A percentile compares a stretch with the other conserved stretches of the same genome.
Evolutionary conservation across 2,329 filamentous ascomycete species (phyloP).

Genomic region (Ceratocystis diversiconidia): DNA sequence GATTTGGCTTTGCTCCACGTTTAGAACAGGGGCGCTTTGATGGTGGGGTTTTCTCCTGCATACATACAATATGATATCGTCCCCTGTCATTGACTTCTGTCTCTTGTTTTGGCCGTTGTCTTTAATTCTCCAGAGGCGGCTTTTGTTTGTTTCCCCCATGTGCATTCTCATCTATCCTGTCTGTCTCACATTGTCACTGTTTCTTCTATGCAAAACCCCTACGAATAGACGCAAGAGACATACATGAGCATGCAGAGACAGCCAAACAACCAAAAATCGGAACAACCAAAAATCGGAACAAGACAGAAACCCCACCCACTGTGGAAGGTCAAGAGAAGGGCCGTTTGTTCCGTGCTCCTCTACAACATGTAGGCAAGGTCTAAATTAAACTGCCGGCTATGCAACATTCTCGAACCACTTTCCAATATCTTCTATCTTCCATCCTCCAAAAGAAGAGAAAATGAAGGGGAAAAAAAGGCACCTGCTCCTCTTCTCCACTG

Average conservation of each 20-base stretch:
- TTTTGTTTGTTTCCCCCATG: neutral
- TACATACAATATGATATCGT: neutral
- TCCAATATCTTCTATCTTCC: neutral
- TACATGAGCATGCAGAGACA: neutral
- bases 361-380: too few relatives aligned
- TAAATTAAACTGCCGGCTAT: neutral
- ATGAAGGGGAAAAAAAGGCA: neutral
- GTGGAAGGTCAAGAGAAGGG: too few relatives aligned
- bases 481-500: neutral
- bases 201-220: neutral
- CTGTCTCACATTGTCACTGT: neutral
- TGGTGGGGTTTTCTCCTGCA: conserved; percentile 1
- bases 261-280: neutral
- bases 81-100: neutral
- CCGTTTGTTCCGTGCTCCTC: too few relatives aligned
- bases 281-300: neutral
- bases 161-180: neutral
- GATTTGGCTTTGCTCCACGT: neutral
- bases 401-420: neutral
- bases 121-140: neutral
- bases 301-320: neutral
- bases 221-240: neutral
- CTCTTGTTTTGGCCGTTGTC: neutral
- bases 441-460: neutral
- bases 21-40: neutral